Percentiles rank a stretch among this genome's conserved stretches.
Conservation (phyloP, 208 protist genomes). For the Leishmania tarentolae region DNA sequence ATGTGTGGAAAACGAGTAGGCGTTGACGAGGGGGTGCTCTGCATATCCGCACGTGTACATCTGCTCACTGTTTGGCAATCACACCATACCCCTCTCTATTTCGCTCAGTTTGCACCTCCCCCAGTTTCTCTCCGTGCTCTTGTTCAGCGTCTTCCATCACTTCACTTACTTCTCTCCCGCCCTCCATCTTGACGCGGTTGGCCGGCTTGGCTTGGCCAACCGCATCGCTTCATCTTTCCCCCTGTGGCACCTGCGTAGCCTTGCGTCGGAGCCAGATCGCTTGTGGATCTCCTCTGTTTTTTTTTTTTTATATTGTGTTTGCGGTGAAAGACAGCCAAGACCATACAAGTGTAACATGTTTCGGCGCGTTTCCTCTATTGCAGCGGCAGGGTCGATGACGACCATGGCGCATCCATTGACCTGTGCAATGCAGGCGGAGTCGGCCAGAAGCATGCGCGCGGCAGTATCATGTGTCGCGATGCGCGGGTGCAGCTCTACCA, state of each 20-base stretch:
- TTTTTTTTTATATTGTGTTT: too few relatives aligned
- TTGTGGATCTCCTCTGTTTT: background rate
- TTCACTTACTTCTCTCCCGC: background rate
- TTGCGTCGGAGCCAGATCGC: background rate
- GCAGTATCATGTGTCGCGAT: background rate
- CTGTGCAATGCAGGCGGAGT: background rate
- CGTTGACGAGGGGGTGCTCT: background rate
- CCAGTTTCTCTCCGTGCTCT: background rate
- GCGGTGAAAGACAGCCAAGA: background rate
- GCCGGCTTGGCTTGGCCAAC: background rate
- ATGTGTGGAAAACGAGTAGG: background rate
- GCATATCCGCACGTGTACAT: background rate
- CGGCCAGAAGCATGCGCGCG: background rate
- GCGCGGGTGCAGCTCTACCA: constrained; percentile 23
- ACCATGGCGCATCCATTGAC: background rate
- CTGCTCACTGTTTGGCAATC: background rate
- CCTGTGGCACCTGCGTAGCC: background rate
- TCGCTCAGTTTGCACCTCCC: too few relatives aligned
- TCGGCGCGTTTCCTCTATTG: constrained; percentile 7
- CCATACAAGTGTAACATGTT: background rate
- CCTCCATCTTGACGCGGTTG: background rate
- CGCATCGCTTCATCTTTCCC: background rate
- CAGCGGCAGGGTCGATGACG: background rate
- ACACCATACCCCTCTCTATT: background rate
- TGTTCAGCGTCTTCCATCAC: background rate